Conservation (phyloP, 1,139 yeast species). For the Diutina neorugosa region DNA sequence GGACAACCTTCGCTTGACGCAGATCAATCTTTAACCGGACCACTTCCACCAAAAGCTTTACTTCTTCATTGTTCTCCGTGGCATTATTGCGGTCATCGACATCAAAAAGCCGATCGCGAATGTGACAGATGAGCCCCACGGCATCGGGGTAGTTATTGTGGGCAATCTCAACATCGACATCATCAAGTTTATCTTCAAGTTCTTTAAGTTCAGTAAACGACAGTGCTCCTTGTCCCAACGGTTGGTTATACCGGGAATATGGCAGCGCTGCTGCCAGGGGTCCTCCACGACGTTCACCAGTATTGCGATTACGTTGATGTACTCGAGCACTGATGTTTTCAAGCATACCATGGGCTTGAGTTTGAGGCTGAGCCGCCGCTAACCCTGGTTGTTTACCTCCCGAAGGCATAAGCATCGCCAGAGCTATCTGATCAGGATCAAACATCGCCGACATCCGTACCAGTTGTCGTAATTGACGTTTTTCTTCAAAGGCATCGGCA, state of each 20-base stretch:
- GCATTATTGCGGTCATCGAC: constrained; percentile 9
- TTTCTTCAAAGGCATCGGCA: constrained; percentile 13
- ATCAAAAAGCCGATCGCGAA: constrained; percentile 21
- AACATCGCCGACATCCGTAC: constrained; percentile 24
- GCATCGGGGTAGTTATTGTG: constrained; percentile 47
- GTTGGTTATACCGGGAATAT: neutral
- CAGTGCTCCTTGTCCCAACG: constrained; percentile 5
- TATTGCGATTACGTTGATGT: constrained; percentile 42
- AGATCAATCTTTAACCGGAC: constrained; percentile 26
- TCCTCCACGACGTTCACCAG: constrained; percentile 22
- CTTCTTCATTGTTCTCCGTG: constrained; percentile 15
- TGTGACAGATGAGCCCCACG: constrained; percentile 36
- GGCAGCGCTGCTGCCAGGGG: neutral
- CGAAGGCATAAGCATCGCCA: neutral
- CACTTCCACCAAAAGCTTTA: constrained; percentile 25
- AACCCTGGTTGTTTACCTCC: neutral
- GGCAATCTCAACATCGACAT: constrained; percentile 53
- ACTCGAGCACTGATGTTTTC: constrained; percentile 45
- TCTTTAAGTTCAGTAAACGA: constrained; percentile 34
- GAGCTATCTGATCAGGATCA: constrained; percentile 10
- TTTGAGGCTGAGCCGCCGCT: neutral
- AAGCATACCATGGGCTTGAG: constrained; percentile 27
- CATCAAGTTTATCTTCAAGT: constrained; percentile 53
- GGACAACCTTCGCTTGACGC: constrained; percentile 25
- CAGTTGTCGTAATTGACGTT: constrained; percentile 28